Base-by-base conservation (phyloP, 805 yeast species). In the Wickerhamomyces xylosicus region DNA sequence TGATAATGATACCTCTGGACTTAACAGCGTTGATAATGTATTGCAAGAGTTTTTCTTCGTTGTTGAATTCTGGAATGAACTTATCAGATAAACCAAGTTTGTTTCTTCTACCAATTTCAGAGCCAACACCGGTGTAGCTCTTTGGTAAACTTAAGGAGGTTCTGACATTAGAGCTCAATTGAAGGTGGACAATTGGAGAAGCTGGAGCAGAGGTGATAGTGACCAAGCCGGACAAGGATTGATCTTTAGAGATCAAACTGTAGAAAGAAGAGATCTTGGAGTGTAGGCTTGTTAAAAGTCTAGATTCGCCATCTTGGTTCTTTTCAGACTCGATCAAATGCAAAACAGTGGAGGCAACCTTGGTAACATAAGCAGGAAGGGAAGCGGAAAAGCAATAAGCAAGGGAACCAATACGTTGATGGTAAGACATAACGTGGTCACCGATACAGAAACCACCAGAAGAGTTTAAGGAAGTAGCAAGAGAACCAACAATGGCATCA, bases 381-480 rank as follows among this genome's bases (percentile, higher is more conserved):
- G 96, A 74, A 7, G 98, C 98, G 52, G 95, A 83, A 58, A 85
- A 92, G 44, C 92, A 92, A 57, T 86, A 92, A 3, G 95, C 96
- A 47, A 71, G 69, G 13, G 95, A 85, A 19, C 86, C 82, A 52
- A 92, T 81, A 58, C 95, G 77, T 68, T 92, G 98, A 63, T 90
- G 95, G 49, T 79, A 79, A 27, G 87, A 76, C 86, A 92, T 85
- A 40, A 80, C 80, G 19, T 65, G 60, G 33, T 74, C 80, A 41
- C 97, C 98, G 21, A 85, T 83, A 56, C 95, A 92, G 63, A 85
- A 90, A 1, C 95, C 97, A 47, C 98, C 98, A 37, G 90, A 77
- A 1, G 92, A 70, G 8, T 86, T 90, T 47, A 90, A 69, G 0
- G 95, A 69, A 34, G 71, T 70, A 14, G 95, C 92, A 69, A 92